phyloP scores from a whole-genome alignment of 257 asterid species.

The Gardenia jasminoides region DNA sequence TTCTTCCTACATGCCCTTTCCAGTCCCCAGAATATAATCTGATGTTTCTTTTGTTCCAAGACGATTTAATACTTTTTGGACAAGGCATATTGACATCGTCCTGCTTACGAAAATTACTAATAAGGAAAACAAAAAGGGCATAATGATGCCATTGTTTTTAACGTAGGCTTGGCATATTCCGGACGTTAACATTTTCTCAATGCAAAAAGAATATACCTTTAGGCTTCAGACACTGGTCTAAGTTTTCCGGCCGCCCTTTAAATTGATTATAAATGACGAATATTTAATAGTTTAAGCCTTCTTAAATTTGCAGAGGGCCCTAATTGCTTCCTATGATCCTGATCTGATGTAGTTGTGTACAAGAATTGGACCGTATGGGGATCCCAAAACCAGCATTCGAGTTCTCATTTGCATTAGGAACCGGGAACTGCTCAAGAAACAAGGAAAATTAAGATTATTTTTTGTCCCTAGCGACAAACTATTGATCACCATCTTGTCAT shows the following conservation, averaged over 20 bases:
- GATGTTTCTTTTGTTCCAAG: too few species aligned
- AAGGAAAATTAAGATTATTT: not conserved
- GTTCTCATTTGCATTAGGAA: not conserved
- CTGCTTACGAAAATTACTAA: not conserved
- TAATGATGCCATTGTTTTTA: not conserved
- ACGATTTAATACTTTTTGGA: too few species aligned
- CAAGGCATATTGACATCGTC: not conserved
- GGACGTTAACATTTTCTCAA: not conserved
- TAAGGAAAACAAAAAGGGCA: not conserved
- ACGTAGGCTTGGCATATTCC: slow-evolving; percentile 7
- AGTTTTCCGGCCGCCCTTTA: not conserved
- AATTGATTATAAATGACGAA: too few species aligned
- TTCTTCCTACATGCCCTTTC: too few species aligned
- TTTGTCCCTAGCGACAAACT: not conserved
- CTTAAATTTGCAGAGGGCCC: not conserved
- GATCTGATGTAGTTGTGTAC: not conserved
- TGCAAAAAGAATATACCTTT: too few species aligned
- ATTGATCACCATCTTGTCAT: not conserved
- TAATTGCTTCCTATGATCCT: not conserved
- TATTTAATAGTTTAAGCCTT: not conserved
- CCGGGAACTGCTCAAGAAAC: not conserved
- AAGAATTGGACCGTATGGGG: not conserved
- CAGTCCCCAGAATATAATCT: too few species aligned
- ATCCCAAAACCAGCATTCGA: not conserved
- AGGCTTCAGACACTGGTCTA: not conserved